phyloP scores from a whole-genome alignment of 2,329 filamentous ascomycete species.

The Colletotrichum falcatum region DNA sequence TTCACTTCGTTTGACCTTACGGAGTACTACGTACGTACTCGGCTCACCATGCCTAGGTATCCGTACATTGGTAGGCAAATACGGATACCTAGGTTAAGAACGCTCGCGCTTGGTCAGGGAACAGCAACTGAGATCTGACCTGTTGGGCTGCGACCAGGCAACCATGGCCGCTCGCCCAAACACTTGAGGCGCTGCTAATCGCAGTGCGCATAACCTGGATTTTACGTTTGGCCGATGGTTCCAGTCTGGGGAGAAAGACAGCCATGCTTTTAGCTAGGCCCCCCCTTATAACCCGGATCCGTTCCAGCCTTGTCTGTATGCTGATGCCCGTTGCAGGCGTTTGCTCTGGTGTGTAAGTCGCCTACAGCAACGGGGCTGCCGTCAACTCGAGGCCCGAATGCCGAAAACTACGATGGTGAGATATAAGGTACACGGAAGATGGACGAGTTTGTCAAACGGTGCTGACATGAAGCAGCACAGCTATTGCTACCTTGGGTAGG shows the following conservation, averaged over 20 bases:
- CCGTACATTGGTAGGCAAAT: too few relatives aligned
- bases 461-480: neutral
- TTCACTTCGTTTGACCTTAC: constrained; percentile 7
- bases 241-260: too few relatives aligned
- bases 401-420: neutral
- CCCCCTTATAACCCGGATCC: neutral
- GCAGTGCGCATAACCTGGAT: too few relatives aligned
- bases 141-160: too few relatives aligned
- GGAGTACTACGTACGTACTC: too few relatives aligned
- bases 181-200: too few relatives aligned
- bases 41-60: too few relatives aligned
- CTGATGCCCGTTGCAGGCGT: neutral
- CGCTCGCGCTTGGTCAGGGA: neutral
- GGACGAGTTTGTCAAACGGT: neutral
- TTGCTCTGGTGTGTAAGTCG: neutral
- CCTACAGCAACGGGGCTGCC: neutral
- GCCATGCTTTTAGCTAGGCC: neutral
- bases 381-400: neutral
- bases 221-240: too few relatives aligned
- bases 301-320: neutral
- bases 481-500: too few relatives aligned
- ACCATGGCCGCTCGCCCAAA: too few relatives aligned
- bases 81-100: neutral
- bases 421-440: neutral
- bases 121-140: too few relatives aligned